Evolutionary conservation across 306 rosid genomes (phyloP).

Genomic region (Sechiopsis laciniata): DNA sequence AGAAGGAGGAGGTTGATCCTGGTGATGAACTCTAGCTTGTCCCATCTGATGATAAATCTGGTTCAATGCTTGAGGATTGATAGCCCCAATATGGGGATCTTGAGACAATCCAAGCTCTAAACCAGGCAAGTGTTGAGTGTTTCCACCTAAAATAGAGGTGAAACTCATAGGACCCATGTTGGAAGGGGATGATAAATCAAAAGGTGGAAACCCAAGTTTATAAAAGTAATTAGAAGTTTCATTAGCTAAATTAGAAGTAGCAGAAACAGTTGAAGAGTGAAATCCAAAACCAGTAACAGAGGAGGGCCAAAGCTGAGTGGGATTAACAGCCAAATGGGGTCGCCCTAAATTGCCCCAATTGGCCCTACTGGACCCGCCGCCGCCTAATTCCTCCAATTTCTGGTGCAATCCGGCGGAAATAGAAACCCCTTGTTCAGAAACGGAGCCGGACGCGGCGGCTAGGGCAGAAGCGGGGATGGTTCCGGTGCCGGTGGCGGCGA

Average conservation of each 20-base stretch:
- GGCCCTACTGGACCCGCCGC: conserved; percentile 67
- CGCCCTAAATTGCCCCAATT: conserved; percentile 49
- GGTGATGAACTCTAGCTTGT: conserved; percentile 54
- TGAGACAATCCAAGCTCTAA: conserved; percentile 88
- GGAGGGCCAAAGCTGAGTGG: conserved; percentile 69
- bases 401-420: conserved; percentile 63
- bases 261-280: conserved; percentile 47
- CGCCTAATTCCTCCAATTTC: conserved; percentile 56
- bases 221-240: conserved; percentile 69
- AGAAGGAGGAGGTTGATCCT: conserved; percentile 24
- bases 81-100: conserved; percentile 84
- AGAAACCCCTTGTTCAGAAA: conserved; percentile 57
- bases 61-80: conserved; percentile 67
- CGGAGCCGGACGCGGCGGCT: conserved; percentile 51
- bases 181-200: conserved; percentile 55
- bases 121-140: conserved; percentile 62
- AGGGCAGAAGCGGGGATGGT: conserved; percentile 93
- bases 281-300: conserved; percentile 62
- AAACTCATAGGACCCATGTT: conserved; percentile 86
- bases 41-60: conserved; percentile 99
- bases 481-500: conserved; percentile 84
- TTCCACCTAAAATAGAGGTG: conserved; percentile 78
- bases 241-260: conserved; percentile 29
- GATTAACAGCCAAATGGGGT: conserved; percentile 62
- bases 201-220: conserved; percentile 71